phyloP scores from a whole-genome alignment of 768 basidiomycete species.

The Boletus sp. region DNA sequence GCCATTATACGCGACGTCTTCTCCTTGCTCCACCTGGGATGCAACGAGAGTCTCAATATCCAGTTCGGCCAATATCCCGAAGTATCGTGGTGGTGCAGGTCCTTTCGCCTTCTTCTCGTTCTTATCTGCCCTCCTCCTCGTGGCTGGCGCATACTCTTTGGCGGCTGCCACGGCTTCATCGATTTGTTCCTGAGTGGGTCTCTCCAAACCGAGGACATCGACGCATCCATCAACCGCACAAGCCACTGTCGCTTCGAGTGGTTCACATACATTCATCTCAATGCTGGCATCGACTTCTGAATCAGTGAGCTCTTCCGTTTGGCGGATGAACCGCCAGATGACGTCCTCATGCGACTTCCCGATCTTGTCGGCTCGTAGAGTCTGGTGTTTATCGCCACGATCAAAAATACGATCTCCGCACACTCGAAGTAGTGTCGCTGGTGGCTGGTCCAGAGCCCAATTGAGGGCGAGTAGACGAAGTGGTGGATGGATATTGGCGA shows the following conservation, averaged over 20 bases:
- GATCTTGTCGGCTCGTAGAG: conserved; percentile 57
- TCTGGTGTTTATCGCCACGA: conserved; percentile 87
- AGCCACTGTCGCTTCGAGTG: conserved; percentile 51
- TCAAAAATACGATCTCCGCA: conserved; percentile 70
- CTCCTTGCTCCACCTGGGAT: conserved; percentile 35
- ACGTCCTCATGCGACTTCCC: conserved; percentile 70
- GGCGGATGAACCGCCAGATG: conserved; percentile 74
- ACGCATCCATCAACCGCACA: conserved; percentile 60
- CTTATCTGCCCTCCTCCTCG: conserved; percentile 1
- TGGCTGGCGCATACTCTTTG: conserved; percentile 39
- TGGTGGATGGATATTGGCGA: conserved; percentile 43
- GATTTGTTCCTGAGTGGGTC: conserved; percentile 57
- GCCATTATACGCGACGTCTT: conserved; percentile 31
- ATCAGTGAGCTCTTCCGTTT: conserved; percentile 58
- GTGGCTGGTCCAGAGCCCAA: conserved; percentile 64
- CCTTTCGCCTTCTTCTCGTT: conserved; percentile 27
- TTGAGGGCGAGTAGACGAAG: conserved; percentile 79
- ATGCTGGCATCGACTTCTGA: conserved; percentile 67
- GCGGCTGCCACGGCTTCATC: conserved; percentile 41
- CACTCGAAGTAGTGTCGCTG: conserved; percentile 64
- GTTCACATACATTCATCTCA: conserved; percentile 61
- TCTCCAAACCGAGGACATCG: conserved; percentile 49
- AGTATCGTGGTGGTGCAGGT: conserved; percentile 59
- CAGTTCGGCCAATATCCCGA: conserved; percentile 72
- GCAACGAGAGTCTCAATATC: conserved; percentile 53